These are phyloP conservation scores for Cymodocea nodosa DNA, from an alignment of 116 monocot species.

Conservation along the genomic window DNA sequence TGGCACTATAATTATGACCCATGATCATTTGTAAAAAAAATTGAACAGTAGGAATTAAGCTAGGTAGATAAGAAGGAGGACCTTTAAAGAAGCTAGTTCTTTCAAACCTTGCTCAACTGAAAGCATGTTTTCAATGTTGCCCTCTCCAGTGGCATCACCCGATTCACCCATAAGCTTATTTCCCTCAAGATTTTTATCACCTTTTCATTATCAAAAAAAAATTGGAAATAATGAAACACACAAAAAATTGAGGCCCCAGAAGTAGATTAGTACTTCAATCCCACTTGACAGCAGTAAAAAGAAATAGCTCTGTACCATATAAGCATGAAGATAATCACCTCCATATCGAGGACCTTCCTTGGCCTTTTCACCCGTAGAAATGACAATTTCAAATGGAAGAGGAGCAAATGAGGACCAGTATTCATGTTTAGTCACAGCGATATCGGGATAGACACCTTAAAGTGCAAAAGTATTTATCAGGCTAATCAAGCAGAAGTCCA, in stretches of 20 bases:
- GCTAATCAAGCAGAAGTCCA: neutral
- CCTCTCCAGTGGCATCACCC: conserved; percentile 47
- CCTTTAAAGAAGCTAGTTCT: conserved; percentile 75
- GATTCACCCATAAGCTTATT: conserved; percentile 14
- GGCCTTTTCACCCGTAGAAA: conserved; percentile 63
- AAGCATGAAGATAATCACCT: conserved; percentile 10
- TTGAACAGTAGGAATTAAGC: neutral
- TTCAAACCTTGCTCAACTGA: conserved; percentile 72
- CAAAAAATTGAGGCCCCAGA: too few species aligned
- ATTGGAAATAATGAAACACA: neutral
- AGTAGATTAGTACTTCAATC: too few species aligned
- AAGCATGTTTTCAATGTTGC: conserved; percentile 71
- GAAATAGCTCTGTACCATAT: conserved; percentile 3
- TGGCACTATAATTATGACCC: too few species aligned
- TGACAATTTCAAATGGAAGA: conserved; percentile 65
- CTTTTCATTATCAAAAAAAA: conserved; percentile 3
- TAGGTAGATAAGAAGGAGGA: conserved; percentile 2
- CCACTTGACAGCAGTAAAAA: conserved; percentile 8
- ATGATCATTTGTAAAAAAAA: neutral
- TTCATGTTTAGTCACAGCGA: conserved; percentile 64
- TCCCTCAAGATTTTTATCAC: neutral
- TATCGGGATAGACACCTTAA: conserved; percentile 66
- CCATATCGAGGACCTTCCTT: conserved; percentile 35
- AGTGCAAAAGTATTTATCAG: neutral
- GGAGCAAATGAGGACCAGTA: conserved; percentile 84